phyloP scores from a whole-genome alignment of 208 protist genomes.

The Lotmaria passim region DNA sequence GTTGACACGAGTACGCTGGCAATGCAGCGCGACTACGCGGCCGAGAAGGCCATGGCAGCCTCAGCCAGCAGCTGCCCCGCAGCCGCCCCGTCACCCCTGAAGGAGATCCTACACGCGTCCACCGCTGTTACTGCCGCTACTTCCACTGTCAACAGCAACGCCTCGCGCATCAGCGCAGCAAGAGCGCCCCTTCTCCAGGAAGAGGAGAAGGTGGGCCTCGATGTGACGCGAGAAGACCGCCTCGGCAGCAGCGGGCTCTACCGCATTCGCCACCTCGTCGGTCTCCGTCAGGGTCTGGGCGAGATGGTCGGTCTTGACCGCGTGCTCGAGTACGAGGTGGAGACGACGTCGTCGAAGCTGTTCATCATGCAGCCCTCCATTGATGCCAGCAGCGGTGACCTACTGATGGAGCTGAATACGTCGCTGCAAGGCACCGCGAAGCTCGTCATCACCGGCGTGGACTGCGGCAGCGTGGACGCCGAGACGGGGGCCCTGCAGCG shows the following conservation, averaged over 20 bases:
- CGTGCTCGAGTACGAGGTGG: conserved; percentile 73
- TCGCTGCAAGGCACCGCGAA: conserved; percentile 49
- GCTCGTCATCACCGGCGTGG: conserved; percentile 49
- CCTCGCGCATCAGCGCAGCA: not conserved
- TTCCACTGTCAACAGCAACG: not conserved
- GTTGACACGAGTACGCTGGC: conserved; percentile 41
- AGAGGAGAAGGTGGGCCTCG: conserved; percentile 26
- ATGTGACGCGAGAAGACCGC: conserved; percentile 32
- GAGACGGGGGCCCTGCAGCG: conserved; percentile 34
- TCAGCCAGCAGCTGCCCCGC: not conserved
- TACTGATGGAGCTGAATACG: conserved; percentile 58
- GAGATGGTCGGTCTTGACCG: conserved; percentile 68
- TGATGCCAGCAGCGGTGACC: conserved; percentile 43
- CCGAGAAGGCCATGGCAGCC: conserved; percentile 6
- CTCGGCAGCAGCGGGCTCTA: conserved; percentile 41
- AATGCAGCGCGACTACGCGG: conserved; percentile 27
- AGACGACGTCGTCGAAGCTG: conserved; percentile 35
- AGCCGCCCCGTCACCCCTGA: not conserved
- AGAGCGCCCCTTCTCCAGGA: conserved; percentile 6
- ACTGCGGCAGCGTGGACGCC: conserved; percentile 56
- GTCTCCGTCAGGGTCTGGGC: conserved; percentile 50
- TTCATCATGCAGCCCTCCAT: conserved; percentile 47
- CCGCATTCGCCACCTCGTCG: conserved; percentile 53
- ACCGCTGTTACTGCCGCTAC: not conserved
- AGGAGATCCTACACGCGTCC: too few relatives aligned